phyloP scores from a whole-genome alignment of 2,329 filamentous ascomycete genomes.

The Tympanopsis confertula region DNA sequence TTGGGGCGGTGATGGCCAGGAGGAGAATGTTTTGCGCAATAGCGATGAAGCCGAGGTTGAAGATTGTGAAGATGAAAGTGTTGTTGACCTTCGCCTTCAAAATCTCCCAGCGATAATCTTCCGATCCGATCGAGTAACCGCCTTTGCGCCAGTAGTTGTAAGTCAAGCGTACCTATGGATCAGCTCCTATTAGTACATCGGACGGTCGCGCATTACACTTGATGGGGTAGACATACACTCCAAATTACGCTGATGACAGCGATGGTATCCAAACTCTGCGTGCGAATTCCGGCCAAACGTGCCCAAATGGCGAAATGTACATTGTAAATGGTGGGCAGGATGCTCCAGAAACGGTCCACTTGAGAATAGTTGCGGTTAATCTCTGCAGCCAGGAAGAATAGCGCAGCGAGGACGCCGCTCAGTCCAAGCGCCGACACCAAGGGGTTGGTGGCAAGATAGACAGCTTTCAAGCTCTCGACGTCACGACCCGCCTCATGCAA shows the following conservation, averaged over 20 bases:
- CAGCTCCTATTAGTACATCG: slow-evolving; percentile 8
- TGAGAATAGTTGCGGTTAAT: slow-evolving; percentile 94
- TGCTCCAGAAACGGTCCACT: slow-evolving; percentile 83
- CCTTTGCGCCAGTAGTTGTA: slow-evolving; percentile 97
- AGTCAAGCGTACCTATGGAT: slow-evolving; percentile 60
- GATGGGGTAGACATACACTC: slow-evolving; percentile 47
- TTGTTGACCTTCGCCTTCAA: slow-evolving; percentile 58
- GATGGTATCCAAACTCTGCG: slow-evolving; percentile 60
- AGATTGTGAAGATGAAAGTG: slow-evolving; percentile 65
- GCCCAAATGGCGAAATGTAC: slow-evolving; percentile 78
- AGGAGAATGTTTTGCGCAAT: slow-evolving; percentile 74
- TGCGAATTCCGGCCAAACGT: slow-evolving; percentile 59
- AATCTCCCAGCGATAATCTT: slow-evolving; percentile 78
- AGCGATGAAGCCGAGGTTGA: slow-evolving; percentile 86
- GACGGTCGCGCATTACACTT: slow-evolving; percentile 3
- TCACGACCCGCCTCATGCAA: slow-evolving; percentile 31
- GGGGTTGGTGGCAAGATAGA: slow-evolving; percentile 81
- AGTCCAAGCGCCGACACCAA: slow-evolving; percentile 64
- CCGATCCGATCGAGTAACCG: slow-evolving; percentile 76
- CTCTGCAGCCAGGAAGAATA: slow-evolving; percentile 70
- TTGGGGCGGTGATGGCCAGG: slow-evolving; percentile 60
- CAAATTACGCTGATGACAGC: slow-evolving; percentile 62
- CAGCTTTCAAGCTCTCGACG: slow-evolving; percentile 46
- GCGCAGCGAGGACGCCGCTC: slow-evolving; percentile 55
- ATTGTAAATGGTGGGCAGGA: slow-evolving; percentile 79